phyloP scores from a whole-genome alignment of 2,329 filamentous ascomycete species.

The Juglanconis sp. region DNA sequence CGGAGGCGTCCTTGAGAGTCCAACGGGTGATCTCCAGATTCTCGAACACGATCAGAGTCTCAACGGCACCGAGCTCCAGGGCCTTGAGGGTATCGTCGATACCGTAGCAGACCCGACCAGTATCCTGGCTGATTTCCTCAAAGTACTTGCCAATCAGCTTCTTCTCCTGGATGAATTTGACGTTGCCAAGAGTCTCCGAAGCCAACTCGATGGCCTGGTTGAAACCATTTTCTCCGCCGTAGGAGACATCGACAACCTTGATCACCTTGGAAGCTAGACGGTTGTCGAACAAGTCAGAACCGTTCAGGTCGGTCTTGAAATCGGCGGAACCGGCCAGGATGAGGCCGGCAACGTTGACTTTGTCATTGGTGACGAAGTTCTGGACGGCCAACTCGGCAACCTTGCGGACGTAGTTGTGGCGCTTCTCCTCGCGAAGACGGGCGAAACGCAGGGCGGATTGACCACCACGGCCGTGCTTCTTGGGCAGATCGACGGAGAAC shows the following conservation, averaged over 20 bases:
- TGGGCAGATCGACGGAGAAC: constrained; percentile 96
- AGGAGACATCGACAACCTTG: constrained; percentile 98
- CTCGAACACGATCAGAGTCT: constrained; percentile 94
- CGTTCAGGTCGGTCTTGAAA: constrained; percentile 99
- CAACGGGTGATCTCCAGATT: constrained; percentile 94
- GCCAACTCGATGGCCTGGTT: constrained; percentile 98
- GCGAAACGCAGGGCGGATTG: constrained; percentile 99
- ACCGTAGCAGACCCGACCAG: constrained; percentile 94
- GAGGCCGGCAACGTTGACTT: constrained; percentile 93
- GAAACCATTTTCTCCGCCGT: constrained; percentile 98
- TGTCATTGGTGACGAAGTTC: constrained; percentile 98
- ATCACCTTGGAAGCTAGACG: constrained; percentile 93
- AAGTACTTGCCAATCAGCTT: constrained; percentile 99
- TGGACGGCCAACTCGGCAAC: constrained; percentile 96
- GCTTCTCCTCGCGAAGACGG: constrained; percentile 98
- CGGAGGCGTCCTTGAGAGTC: constrained; percentile 76
- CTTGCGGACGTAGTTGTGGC: constrained; percentile 99
- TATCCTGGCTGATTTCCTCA: constrained; percentile 97
- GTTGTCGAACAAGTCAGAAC: constrained; percentile 93
- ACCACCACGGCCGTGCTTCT: constrained; percentile 99
- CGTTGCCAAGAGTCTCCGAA: constrained; percentile 92
- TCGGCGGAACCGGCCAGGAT: constrained; percentile 96
- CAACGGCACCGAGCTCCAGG: constrained; percentile 89
- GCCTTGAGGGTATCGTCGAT: constrained; percentile 97
- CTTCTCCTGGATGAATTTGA: constrained; percentile 99